Evolutionary conservation across 2,329 filamentous ascomycete species (phyloP), one percentile per base, ranked within the genome.

Genomic region (Diaporthe longicolla): DNA sequence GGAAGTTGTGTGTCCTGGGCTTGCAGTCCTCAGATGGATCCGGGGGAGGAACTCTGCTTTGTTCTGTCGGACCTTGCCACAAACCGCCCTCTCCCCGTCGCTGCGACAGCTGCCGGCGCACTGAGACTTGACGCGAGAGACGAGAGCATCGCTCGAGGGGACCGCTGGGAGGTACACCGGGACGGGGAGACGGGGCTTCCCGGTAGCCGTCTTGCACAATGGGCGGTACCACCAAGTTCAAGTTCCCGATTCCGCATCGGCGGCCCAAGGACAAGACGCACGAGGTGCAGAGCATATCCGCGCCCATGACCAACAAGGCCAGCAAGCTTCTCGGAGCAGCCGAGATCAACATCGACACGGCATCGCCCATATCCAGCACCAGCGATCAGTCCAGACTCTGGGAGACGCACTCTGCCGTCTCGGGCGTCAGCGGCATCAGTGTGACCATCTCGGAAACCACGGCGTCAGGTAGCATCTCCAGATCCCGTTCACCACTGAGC

Each of bases 291-390:
- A 78, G 78, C 21, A 77, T 81, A 11, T 79, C 81, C n/a, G 81
- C 82, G 48, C 83, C 84, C 3, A 81, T 87, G 77, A 87, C 85
- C 73, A 75, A 63, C 61, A 89, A 89, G 78, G 87, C 86, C 1
- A 87, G 89, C 76, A 87, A 85, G 77, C 83, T 89, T 21, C 79
- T 89, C 52, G 88, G 87, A 32, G 84, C 84, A 6, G 82, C 84
- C 35, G 84, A 85, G 8, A 81, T 87, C 77, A 86, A 81, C 76
- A 81, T 85, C 74, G 73, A 74, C 65, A 54, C 65, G 15, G 85
- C 87, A 75, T 79, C 83, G 11, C 77, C 80, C 5, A 76, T 74
- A 48, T 71, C 74, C 21, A 73, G 71, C 8, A 73, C 74, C 4
- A 74, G 70, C 21, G 77, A 76, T 35, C n/a, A 76, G 13, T 76